These are phyloP conservation scores for Dalbergia cultrata DNA, from an alignment of 306 rosid genomes.

Conservation along the genomic window DNA sequence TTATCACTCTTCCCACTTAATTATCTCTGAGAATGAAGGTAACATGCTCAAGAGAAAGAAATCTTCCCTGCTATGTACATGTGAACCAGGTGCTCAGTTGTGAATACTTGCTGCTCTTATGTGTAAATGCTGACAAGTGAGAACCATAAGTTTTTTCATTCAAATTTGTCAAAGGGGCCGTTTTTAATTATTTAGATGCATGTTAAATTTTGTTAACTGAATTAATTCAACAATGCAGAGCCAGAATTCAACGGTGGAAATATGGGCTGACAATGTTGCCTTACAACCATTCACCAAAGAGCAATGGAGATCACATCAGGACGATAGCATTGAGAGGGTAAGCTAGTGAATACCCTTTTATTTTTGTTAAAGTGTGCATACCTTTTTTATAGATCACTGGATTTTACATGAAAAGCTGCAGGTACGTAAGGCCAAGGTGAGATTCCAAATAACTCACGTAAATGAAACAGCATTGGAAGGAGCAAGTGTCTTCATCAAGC, in stretches of 20 bases:
- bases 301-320: slow-evolving; percentile 80
- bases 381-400: background rate
- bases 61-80: no score
- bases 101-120: no score
- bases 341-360: background rate
- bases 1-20: no score
- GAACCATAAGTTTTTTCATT: no score
- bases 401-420: slow-evolving; percentile 44
- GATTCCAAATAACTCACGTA: slow-evolving; percentile 53
- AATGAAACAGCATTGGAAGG: slow-evolving; percentile 59
- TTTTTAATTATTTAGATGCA: background rate
- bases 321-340: slow-evolving; percentile 64
- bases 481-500: slow-evolving; percentile 51
- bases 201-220: slow-evolving; percentile 10
- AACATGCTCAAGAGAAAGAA: no score
- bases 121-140: no score
- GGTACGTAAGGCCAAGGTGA: slow-evolving; percentile 67
- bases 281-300: slow-evolving; percentile 71
- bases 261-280: slow-evolving; percentile 75
- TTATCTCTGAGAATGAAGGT: no score
- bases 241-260: slow-evolving; percentile 56
- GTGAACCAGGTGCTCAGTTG: no score
- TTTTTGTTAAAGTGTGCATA: background rate
- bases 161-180: slow-evolving; percentile 4
- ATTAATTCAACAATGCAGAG: slow-evolving; percentile 47